Evolutionary conservation across 768 basidiomycete species (phyloP), one percentile per base, ranked within the genome.

Genomic region (Agaricus subrufescens): DNA sequence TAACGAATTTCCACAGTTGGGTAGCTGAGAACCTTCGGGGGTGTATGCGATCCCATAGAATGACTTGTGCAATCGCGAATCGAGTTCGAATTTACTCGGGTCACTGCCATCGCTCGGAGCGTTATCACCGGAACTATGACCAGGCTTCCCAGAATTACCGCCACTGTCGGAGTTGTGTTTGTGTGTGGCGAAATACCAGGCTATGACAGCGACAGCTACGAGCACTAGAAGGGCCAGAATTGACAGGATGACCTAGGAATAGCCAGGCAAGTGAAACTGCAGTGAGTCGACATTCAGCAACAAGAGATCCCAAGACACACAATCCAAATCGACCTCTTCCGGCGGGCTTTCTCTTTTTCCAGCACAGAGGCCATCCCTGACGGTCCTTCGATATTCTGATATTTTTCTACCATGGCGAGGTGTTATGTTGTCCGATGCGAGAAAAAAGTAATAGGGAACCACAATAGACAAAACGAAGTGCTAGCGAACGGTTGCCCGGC

Each of bases 21-120:
- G 89, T 25, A 84, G 66, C 54, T 84, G 76, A 26, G 85, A 82
- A 47, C 84, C 84, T 39, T 79, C 73, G 4, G 94, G 92, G 4
- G 92, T 92, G 69, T 95, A 96, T 1, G 93, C 92, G 46, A 96
- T 66, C 9, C 89, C 94, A 70, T 86, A 96, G 73, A 97, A 90
- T 1, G 83, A 79, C 59, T 86, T 81, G 61, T 83, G 78, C 38
- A 96, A 71, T 9, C 73, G 76, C 2, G 78, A 50, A 68, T 95
- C 85, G 70, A 85, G 86, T 38, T 65, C 63, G 69, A 94, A 96
- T 11, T 76, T 73, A 66, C 82, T 87, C 4, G 91, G 90, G 68
- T 93, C 87, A 61, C 74, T 79, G 12, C 66, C 61, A 39, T 50
- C 58, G 34, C 51, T 56, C 26, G 46, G 56, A 27, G 52, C 44